Conservation (phyloP, 2,329 filamentous ascomycete genomes). For the Ophiognomonia clavigignenti-juglandacearum region DNA sequence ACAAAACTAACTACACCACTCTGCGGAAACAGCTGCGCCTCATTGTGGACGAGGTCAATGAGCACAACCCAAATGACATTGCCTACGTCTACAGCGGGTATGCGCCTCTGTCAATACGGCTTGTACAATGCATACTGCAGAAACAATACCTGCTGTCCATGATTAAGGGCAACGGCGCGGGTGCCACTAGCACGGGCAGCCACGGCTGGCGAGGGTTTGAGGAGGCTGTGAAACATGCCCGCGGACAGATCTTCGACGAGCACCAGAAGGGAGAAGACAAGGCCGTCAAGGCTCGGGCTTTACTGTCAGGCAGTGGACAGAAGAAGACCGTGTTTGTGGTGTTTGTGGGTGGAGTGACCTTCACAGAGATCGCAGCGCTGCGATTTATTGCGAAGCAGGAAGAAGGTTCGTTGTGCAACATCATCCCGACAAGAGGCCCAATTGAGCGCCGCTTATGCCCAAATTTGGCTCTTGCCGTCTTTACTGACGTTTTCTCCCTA, state of each 20-base stretch:
- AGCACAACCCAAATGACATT: slow-evolving; percentile 88
- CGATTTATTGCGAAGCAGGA: slow-evolving; percentile 84
- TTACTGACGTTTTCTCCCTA: slow-evolving; percentile 7
- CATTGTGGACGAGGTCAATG: slow-evolving; percentile 94
- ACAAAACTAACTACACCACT: slow-evolving; percentile 85
- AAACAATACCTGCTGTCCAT: slow-evolving; percentile 77
- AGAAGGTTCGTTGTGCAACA: slow-evolving; percentile 48
- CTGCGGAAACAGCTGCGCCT: slow-evolving; percentile 81
- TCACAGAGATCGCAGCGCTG: slow-evolving; percentile 90
- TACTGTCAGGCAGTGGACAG: slow-evolving; percentile 69
- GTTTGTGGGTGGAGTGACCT: slow-evolving; percentile 94
- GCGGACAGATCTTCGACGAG: slow-evolving; percentile 87
- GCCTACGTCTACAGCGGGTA: slow-evolving; percentile 99
- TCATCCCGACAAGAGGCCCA: neutral
- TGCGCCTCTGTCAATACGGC: slow-evolving; percentile 82
- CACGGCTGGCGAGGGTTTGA: slow-evolving; percentile 94
- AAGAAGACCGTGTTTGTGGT: slow-evolving; percentile 93
- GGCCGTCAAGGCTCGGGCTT: slow-evolving; percentile 77
- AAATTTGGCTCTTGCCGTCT: no score
- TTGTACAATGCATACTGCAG: slow-evolving; percentile 89
- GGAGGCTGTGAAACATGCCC: slow-evolving; percentile 80
- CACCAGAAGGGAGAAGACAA: slow-evolving; percentile 90
- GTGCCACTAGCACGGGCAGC: slow-evolving; percentile 53
- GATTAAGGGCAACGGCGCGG: slow-evolving; percentile 54
- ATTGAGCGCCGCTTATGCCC: neutral